These are phyloP conservation scores for Penicillium paxilli DNA, from an alignment of 495 filamentous ascomycete genomes.

Conservation along the genomic window DNA sequence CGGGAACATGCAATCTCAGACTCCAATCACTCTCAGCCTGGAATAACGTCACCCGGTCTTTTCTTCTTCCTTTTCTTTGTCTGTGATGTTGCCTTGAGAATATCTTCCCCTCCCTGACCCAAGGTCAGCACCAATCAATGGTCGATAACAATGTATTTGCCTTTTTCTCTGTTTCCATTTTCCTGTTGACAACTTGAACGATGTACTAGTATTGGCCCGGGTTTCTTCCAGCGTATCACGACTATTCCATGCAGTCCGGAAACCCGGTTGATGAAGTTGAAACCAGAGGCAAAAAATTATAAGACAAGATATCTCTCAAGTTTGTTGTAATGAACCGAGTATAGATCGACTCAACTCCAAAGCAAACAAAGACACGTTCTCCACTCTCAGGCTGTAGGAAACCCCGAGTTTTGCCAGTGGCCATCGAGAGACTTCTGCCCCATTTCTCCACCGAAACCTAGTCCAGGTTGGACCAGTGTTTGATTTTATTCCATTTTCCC, in stretches of 20 bases:
- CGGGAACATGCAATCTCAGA: neutral
- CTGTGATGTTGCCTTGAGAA: neutral
- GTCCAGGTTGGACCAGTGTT: neutral
- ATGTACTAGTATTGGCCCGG: neutral
- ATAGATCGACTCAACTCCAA: slow-evolving; percentile 7
- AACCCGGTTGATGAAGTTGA: slow-evolving; percentile 5
- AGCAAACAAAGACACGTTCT: neutral
- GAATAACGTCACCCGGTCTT: slow-evolving; percentile 4
- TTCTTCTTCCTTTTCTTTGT: slow-evolving; percentile 5
- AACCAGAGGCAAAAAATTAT: neutral
- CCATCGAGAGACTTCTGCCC: neutral
- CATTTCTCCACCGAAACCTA: slow-evolving; percentile 1
- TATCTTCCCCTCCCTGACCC: neutral
- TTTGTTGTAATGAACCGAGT: slow-evolving; percentile 11
- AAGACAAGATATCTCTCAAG: neutral
- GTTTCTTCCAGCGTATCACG: slow-evolving; percentile 22
- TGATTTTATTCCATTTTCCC: slow-evolving; percentile 4
- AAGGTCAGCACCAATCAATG: neutral
- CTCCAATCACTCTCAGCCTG: neutral
- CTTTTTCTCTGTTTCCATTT: too few relatives aligned
- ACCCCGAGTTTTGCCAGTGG: neutral
- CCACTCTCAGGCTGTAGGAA: neutral
- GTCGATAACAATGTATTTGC: neutral
- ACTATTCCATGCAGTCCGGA: slow-evolving; percentile 21
- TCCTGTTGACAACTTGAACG: too few relatives aligned